Evolutionary conservation across 345 rosid species (phyloP).

Genomic region (Psidium guajava): DNA sequence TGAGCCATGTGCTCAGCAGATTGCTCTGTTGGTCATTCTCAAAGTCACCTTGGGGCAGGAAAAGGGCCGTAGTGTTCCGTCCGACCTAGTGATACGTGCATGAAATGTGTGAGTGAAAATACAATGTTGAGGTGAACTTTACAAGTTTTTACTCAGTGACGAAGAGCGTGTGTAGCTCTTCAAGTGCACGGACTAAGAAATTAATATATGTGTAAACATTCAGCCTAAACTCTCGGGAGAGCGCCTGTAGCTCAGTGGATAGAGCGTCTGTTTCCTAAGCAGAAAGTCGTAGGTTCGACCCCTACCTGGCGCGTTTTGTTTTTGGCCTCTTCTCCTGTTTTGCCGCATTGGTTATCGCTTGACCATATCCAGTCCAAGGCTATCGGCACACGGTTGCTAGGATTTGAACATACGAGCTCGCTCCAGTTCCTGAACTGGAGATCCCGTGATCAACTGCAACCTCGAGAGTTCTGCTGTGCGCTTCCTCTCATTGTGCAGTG

Average conservation of each 20-base stretch:
- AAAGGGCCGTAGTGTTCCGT: too few species aligned
- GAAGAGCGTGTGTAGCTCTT: too few species aligned
- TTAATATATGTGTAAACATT: background rate
- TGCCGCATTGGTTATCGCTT: background rate
- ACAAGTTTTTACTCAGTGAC: background rate
- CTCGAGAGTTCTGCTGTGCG: background rate
- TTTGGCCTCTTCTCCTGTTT: background rate
- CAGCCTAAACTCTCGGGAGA: rapidly evolving
- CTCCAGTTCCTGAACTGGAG: background rate
- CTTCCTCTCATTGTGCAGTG: background rate
- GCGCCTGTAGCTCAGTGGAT: constrained; percentile 98
- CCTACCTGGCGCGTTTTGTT: constrained; percentile 58
- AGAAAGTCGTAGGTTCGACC: constrained; percentile 93
- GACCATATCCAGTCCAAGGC: background rate
- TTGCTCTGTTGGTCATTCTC: background rate
- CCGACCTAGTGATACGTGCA: background rate
- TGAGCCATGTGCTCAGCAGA: background rate
- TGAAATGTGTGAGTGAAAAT: background rate
- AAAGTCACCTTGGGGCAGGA: background rate
- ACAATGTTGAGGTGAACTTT: background rate
- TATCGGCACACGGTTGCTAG: background rate
- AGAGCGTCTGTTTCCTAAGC: constrained; percentile 98
- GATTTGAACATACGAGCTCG: background rate
- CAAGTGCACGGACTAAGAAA: too few species aligned
- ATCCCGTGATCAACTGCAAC: background rate